A percentile compares a stretch with the other conserved stretches of the same genome.
These are phyloP conservation scores for Apophysomyces elegans DNA, from an alignment of 371 early-diverging fungal species.

Conservation along the genomic window DNA sequence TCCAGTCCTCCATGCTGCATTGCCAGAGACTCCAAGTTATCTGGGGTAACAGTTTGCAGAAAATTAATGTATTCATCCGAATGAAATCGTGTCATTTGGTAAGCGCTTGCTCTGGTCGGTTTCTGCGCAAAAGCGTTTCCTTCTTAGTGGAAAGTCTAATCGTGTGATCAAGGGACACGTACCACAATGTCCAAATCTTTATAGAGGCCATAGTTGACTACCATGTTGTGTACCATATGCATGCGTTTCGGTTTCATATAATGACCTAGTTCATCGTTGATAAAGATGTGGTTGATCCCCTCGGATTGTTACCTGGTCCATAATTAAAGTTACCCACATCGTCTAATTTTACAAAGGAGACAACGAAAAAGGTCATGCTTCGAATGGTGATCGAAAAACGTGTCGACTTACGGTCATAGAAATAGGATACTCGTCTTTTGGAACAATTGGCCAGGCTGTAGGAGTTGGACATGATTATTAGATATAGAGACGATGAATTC, in stretches of 20 bases:
- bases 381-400: neutral
- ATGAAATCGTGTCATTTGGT: conserved; percentile 99
- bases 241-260: conserved; percentile 99
- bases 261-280: conserved; percentile 61
- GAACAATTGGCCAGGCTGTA: conserved; percentile 54
- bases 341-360: conserved; percentile 38
- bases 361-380: neutral
- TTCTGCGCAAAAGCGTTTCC: conserved; percentile 47
- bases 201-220: conserved; percentile 95
- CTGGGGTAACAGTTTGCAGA: conserved; percentile 92
- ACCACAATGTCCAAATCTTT: conserved; percentile 92
- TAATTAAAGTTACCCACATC: conserved; percentile 91
- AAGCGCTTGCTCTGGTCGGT: conserved; percentile 87
- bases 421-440: conserved; percentile 77
- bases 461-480: conserved; percentile 44
- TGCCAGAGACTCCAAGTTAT: conserved; percentile 83
- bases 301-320: conserved; percentile 66
- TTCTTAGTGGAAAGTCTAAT: conserved; percentile 19
- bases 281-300: neutral
- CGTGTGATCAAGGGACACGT: conserved; percentile 24
- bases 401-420: conserved; percentile 68
- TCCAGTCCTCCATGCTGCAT: conserved; percentile 73
- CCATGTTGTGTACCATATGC: conserved; percentile 97
- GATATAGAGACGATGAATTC: neutral
- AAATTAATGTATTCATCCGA: conserved; percentile 99